phyloP scores from a whole-genome alignment of 176 grass and related monocot species.

The Neostapfia colusana region DNA sequence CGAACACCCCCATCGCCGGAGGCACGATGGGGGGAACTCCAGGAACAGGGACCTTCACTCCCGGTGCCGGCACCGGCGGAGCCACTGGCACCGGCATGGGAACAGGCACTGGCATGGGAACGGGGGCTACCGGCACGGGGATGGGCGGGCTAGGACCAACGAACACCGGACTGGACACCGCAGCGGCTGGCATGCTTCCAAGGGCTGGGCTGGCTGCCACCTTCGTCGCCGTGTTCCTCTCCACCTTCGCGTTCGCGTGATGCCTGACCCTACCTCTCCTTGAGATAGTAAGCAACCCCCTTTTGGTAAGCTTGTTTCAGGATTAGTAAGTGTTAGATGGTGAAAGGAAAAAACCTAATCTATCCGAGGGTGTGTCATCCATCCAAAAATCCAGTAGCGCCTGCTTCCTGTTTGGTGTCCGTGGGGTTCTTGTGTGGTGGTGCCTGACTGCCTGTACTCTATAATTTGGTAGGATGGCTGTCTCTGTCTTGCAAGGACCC shows the following conservation, averaged over 20 bases:
- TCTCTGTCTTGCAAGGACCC: constrained; percentile 48
- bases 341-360: constrained; percentile 12
- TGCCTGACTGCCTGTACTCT: neutral
- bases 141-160: constrained; percentile 59
- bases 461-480: constrained; percentile 48
- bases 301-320: constrained; percentile 8
- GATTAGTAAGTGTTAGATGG: constrained; percentile 17
- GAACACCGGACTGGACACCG: constrained; percentile 52
- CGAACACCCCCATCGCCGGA: constrained; percentile 45
- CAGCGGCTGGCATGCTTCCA: constrained; percentile 19
- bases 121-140: constrained; percentile 35
- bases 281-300: neutral
- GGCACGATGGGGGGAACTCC: constrained; percentile 39
- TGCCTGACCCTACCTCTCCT: neutral
- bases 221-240: constrained; percentile 27
- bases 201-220: neutral
- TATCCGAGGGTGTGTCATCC: constrained; percentile 10
- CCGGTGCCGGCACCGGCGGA: constrained; percentile 38
- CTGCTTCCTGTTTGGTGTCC: constrained; percentile 35
- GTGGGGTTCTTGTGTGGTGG: constrained; percentile 21
- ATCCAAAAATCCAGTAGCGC: constrained; percentile 19
- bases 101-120: constrained; percentile 11
- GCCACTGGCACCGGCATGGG: constrained; percentile 31
- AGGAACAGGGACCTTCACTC: constrained; percentile 64
- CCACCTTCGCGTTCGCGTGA: constrained; percentile 20